Evolutionary conservation across 345 rosid species (phyloP), one percentile per base, ranked within the genome.

Genomic region (Salix purpurea): DNA sequence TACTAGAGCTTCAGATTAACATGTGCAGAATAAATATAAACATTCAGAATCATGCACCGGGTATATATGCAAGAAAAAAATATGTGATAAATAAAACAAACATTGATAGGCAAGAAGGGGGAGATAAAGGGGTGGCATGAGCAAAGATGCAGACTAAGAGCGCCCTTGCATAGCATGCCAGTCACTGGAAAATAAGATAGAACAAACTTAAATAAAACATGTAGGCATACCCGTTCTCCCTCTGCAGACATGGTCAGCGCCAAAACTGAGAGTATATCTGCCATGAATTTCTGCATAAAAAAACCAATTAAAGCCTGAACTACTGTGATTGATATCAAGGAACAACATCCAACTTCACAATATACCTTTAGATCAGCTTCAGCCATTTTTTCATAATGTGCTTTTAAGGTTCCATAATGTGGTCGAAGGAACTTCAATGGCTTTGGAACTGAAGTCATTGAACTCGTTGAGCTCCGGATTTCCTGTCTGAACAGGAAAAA

Each of bases 391-490:
- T 80, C 86, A 73, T 89, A 93, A 80, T 67, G 89, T 60, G 86
- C 88, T 72, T 96, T 96, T 13, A 96, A 88, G 71, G 94, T 84
- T 85, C 90, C 98, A 85, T 93, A 96, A 86, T 96, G 97, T 46
- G 97, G 97, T 28, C 98, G 92, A 58, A 96, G 98, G 87, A 96
- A 96, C 87, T 93, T 96, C 76, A 96, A 88, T 12, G 97, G 98
- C 86, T 96, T 96, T 26, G 98, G 99, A 81, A 93, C 98, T 37
- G 98, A 93, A 28, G 99, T 96, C 99, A 96, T 93, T 36, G 99
- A 96, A 84, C 98, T 93, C 6, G 98, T 96, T 70, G 99, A 83
- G 34, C 91, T 89, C 28, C 97, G 90, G 36, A 96, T 94, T 81
- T 93, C 99, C 78, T 92, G 95, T 89, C 99, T 96, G 77, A 67